These are phyloP conservation scores for Cyclospora cayetanensis DNA, from an alignment of 169 alveolate species.

Conservation along the genomic window DNA sequence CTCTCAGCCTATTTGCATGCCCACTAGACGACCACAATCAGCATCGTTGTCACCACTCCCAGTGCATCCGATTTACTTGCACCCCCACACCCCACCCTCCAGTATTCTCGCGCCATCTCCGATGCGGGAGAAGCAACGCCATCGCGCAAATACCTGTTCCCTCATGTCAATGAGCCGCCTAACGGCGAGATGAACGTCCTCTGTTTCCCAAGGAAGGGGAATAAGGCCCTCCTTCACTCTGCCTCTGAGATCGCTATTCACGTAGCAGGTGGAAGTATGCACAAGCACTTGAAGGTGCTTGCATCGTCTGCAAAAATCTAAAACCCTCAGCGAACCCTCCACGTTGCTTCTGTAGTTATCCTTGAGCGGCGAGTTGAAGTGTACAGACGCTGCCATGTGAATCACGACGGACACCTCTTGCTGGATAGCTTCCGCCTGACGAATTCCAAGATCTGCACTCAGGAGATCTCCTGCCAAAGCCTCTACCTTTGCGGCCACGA, in stretches of 20 bases:
- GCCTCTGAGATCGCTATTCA: conserved; percentile 31
- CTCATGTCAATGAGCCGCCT: conserved; percentile 18
- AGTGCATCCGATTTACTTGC: too few species aligned
- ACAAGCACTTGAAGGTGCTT: conserved; percentile 13
- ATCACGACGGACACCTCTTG: conserved; percentile 57
- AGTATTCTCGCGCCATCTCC: too few species aligned
- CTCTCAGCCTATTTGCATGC: too few species aligned
- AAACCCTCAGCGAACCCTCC: conserved; percentile 37
- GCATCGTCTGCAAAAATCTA: conserved; percentile 27
- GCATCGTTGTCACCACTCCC: too few species aligned
- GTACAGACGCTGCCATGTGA: conserved; percentile 54
- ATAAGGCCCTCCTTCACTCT: conserved; percentile 37
- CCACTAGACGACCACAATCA: too few species aligned
- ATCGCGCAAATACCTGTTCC: neutral
- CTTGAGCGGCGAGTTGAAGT: conserved; percentile 59
- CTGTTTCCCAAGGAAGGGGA: conserved; percentile 31
- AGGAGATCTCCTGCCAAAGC: conserved; percentile 31
- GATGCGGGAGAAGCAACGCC: too few species aligned
- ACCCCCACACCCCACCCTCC: too few species aligned
- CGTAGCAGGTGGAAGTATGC: conserved; percentile 56
- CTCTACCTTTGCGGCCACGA: neutral
- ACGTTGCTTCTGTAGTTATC: conserved; percentile 61
- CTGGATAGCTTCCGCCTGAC: neutral
- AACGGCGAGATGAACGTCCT: conserved; percentile 12
- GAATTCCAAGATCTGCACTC: conserved; percentile 18